phyloP scores from a whole-genome alignment of 805 yeast genomes.

The Huiozyma sinensis region DNA sequence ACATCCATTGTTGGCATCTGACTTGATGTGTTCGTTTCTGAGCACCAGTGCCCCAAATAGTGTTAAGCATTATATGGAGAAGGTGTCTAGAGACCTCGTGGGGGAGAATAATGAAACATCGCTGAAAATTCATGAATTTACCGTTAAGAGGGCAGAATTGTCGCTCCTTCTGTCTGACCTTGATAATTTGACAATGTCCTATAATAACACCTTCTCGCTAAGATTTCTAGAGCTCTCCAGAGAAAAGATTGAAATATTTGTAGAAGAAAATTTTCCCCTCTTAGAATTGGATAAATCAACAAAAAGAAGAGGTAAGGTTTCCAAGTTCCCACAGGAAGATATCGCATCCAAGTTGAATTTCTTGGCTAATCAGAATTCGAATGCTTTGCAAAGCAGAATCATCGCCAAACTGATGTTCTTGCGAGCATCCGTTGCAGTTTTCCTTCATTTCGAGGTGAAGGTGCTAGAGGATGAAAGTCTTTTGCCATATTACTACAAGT shows the following conservation, averaged over 20 bases:
- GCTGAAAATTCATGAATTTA: constrained; percentile 14
- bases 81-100: constrained; percentile 13
- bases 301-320: not conserved
- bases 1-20: constrained; percentile 13
- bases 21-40: constrained; percentile 12
- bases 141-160: constrained; percentile 18
- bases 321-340: not conserved
- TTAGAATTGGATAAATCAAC: constrained; percentile 3
- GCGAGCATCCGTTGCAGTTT: constrained; percentile 21
- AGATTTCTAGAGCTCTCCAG: constrained; percentile 13
- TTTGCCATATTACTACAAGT: constrained; percentile 16
- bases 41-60: constrained; percentile 12
- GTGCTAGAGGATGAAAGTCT: constrained; percentile 7
- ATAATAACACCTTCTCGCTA: constrained; percentile 14
- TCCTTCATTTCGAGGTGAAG: constrained; percentile 21
- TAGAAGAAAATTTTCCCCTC: constrained; percentile 14
- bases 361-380: constrained; percentile 9
- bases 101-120: constrained; percentile 5
- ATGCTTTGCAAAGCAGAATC: constrained; percentile 17
- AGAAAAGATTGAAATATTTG: constrained; percentile 12
- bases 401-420: constrained; percentile 18
- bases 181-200: constrained; percentile 19
- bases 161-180: constrained; percentile 19
- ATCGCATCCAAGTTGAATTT: not conserved
- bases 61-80: constrained; percentile 12